phyloP scores from a whole-genome alignment of 352 stramenopile genomes.

The Globisporangium spinosum region DNA sequence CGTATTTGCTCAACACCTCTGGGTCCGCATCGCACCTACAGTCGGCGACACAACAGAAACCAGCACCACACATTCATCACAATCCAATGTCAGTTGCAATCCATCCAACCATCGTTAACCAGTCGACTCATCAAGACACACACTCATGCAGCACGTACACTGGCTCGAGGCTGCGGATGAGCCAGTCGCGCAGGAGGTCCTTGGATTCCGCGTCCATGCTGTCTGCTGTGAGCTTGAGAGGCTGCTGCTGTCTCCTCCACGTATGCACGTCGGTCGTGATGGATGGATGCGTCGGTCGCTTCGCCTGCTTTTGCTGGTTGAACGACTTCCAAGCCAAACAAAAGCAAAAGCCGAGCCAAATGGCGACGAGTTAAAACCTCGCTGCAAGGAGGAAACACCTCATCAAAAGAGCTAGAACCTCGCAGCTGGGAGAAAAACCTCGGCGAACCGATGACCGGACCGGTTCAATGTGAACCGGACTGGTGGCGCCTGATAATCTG shows the following conservation, averaged over 20 bases:
- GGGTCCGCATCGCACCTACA: constrained; percentile 81
- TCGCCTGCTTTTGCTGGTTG: constrained; percentile 7
- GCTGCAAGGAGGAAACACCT: not conserved
- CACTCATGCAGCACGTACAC: constrained; percentile 42
- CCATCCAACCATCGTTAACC: not conserved
- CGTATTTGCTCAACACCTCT: constrained; percentile 86
- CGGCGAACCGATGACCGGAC: not conserved
- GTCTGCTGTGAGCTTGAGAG: not conserved
- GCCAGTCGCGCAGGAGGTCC: constrained; percentile 83
- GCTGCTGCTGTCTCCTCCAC: constrained; percentile 1
- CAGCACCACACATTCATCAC: constrained; percentile 1
- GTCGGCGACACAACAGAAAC: constrained; percentile 8
- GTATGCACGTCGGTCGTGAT: not conserved
- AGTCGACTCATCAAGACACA: not conserved
- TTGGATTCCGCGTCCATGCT: constrained; percentile 76
- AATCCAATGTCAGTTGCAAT: constrained; percentile 4
- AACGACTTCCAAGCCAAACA: constrained; percentile 13
- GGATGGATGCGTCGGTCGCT: constrained; percentile 7
- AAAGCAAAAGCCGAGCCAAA: not conserved
- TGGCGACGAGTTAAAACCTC: not conserved
- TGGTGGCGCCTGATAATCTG: constrained; percentile 7
- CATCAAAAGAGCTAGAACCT: not conserved
- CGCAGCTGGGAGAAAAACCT: not conserved
- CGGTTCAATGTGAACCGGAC: not conserved
- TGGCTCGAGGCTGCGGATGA: constrained; percentile 80